Conservation (phyloP, 306 rosid species). For the Prunus fruticosa region DNA sequence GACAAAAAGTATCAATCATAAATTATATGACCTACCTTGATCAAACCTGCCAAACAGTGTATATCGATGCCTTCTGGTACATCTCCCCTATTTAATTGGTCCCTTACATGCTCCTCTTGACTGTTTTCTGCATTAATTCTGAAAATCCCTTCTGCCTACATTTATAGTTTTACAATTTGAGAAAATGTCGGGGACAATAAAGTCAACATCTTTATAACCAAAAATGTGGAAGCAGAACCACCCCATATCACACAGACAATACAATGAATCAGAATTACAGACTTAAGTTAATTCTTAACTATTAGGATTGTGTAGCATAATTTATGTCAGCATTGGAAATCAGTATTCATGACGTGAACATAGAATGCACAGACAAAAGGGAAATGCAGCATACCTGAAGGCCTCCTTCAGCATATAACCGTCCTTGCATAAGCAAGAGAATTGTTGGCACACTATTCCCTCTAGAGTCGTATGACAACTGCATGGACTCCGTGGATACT, state of each 20-base stretch:
- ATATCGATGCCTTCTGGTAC: slow-evolving; percentile 80
- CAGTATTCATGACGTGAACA: background rate
- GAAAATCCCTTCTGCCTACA: slow-evolving; percentile 91
- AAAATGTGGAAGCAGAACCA: background rate
- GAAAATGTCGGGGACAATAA: background rate
- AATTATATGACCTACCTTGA: slow-evolving; percentile 50
- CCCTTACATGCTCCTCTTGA: slow-evolving; percentile 81
- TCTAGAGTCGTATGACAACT: slow-evolving; percentile 76
- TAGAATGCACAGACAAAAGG: slow-evolving; percentile 1
- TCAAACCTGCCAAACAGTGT: slow-evolving; percentile 86
- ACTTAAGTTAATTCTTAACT: background rate
- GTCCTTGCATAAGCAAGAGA: slow-evolving; percentile 79
- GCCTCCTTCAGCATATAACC: slow-evolving; percentile 77
- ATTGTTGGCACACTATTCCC: slow-evolving; percentile 95
- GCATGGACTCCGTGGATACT: slow-evolving; percentile 95
- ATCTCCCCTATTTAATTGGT: slow-evolving; percentile 70
- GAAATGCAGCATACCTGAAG: slow-evolving; percentile 49
- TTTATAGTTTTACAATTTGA: slow-evolving; percentile 18
- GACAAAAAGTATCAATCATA: background rate
- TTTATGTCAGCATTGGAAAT: background rate
- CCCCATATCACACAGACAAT: background rate
- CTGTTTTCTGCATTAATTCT: slow-evolving; percentile 77
- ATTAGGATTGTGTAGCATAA: background rate
- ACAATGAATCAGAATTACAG: background rate
- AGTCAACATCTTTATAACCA: background rate